Base-by-base conservation (phyloP, 441 rosid genomes). In the Pelargonium cotyledonis region DNA sequence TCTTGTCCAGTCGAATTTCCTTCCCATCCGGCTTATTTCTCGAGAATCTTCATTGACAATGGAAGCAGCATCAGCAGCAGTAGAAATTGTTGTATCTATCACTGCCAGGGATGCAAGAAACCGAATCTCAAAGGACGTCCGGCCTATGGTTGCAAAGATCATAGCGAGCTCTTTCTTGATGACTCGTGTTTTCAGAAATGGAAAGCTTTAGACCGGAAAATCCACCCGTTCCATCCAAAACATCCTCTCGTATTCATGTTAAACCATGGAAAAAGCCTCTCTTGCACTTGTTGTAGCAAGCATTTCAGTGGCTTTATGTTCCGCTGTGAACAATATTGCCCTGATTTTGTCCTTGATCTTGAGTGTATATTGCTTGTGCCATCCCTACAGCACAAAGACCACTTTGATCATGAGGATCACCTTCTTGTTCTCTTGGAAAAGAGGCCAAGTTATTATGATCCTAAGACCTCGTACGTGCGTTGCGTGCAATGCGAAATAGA, bases 401-500 rank as follows among this genome's bases (percentile, higher is more conserved):
- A 46, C 12, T n/a, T n/a, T n/a, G n/a, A n/a, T n/a, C n/a, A n/a
- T n/a, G 11, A 12, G 2, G 51, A 46, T 12, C 51, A 46, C 51
- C 12, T 11, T 46, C 12, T 46, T 46, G 1, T 46, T 9, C 51
- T 46, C 1, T 46, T 46, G 5, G 26, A 23, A 0, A 23, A 2
- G 26, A 23, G 26, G 2, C 0, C 26, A 23, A 23, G 2, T 23
- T 2, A 0, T 23, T 23, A 23, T 23, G 9, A 8, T 5, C 49
- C 49, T 44, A 46, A 58, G 63, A 18, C 11, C 11, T 4, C 12
- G 1, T 19, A 23, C 31, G 69, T 65, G 15, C 41, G 61, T 2
- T 77, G 81, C 15, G 15, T 69, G 23, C 38, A 10, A 0, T 83
- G 80, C 18, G 0, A 2, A 11, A 2, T 9, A 14, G 19, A 31